phyloP scores from a whole-genome alignment of 805 yeast species.

The Kluyveromyces nonfermentans region DNA sequence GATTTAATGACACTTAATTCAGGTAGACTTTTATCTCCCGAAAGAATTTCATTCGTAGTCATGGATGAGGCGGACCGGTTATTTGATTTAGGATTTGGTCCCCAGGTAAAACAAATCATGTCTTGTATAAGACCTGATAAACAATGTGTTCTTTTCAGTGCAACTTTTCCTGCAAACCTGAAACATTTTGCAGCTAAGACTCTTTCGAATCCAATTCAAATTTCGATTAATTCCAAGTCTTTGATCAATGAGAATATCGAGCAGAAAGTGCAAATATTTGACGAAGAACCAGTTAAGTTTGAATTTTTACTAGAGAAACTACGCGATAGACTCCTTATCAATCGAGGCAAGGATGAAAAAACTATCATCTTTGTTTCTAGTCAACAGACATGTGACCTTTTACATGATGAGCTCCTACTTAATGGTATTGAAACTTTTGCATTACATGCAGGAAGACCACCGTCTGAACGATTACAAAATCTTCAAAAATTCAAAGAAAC shows the following conservation, averaged over 20 bases:
- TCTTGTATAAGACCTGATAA: slow-evolving; percentile 72
- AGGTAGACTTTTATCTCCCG: slow-evolving; percentile 60
- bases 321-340: slow-evolving; percentile 28
- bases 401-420: slow-evolving; percentile 42
- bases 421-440: slow-evolving; percentile 48
- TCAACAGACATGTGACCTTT: slow-evolving; percentile 74
- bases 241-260: slow-evolving; percentile 72
- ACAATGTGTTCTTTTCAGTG: slow-evolving; percentile 87
- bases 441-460: slow-evolving; percentile 90
- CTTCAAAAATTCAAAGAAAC: slow-evolving; percentile 61
- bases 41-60: slow-evolving; percentile 69
- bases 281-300: slow-evolving; percentile 47
- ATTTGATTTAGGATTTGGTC: slow-evolving; percentile 96
- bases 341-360: slow-evolving; percentile 32
- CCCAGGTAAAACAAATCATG: slow-evolving; percentile 79
- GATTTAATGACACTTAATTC: slow-evolving; percentile 77
- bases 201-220: slow-evolving; percentile 57
- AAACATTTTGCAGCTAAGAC: slow-evolving; percentile 63
- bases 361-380: slow-evolving; percentile 78
- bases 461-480: slow-evolving; percentile 68
- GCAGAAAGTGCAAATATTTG: slow-evolving; percentile 59
- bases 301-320: slow-evolving; percentile 43
- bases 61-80: slow-evolving; percentile 94
- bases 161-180: slow-evolving; percentile 81
- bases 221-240: slow-evolving; percentile 70